Evolutionary conservation across 129 eudicot species (phyloP).

Genomic region (Ambrosia trifida): DNA sequence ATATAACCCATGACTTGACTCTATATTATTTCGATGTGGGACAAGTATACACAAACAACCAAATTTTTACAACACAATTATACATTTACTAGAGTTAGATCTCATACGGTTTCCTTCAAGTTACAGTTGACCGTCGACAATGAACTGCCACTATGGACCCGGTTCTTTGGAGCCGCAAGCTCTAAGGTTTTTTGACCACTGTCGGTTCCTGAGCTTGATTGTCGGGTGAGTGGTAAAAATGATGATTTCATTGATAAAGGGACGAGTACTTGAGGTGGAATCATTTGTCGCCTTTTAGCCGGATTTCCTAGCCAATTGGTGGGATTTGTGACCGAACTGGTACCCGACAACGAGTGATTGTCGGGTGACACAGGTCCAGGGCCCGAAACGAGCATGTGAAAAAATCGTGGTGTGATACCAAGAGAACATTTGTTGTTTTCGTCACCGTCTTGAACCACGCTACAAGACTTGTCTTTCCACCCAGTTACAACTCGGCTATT

Average conservation of each 20-base stretch:
- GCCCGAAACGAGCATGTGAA: constrained; percentile 54
- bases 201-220: constrained; percentile 29
- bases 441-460: constrained; percentile 44
- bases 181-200: constrained; percentile 16
- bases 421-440: constrained; percentile 30
- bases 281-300: constrained; percentile 50
- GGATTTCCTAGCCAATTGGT: constrained; percentile 37
- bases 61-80: neutral
- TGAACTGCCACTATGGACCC: constrained; percentile 81
- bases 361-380: constrained; percentile 37
- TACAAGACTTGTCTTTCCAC: too few species aligned
- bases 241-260: constrained; percentile 84
- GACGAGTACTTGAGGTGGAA: constrained; percentile 84
- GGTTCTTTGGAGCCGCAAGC: constrained; percentile 52
- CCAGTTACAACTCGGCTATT: too few species aligned
- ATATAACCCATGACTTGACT: neutral
- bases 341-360: constrained; percentile 50
- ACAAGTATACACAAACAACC: neutral
- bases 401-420: constrained; percentile 64
- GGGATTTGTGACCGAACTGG: constrained; percentile 50
- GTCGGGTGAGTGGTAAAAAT: constrained; percentile 27
- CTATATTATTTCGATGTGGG: neutral
- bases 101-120: constrained; percentile 46
- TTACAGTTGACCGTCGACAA: constrained; percentile 52
- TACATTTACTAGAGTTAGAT: constrained; percentile 14